Evolutionary conservation across 257 asterid genomes (phyloP).

Genomic region (Nicotiana otophora): DNA sequence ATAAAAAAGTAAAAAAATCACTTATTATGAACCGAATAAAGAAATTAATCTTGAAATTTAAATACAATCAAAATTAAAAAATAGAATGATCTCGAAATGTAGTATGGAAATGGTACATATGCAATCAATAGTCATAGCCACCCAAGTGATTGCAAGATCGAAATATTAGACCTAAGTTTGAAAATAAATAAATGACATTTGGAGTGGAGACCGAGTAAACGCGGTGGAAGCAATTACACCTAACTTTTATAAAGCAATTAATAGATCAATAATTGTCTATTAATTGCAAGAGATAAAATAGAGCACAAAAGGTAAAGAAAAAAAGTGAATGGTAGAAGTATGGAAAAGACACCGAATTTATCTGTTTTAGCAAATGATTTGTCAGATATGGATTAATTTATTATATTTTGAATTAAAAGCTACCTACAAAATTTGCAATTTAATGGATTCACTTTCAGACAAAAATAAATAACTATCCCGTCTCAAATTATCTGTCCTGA

Average conservation of each 20-base stretch:
- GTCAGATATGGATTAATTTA: not conserved
- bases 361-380: not conserved
- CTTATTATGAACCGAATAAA: too few species aligned
- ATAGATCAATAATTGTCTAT: not conserved
- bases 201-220: not conserved
- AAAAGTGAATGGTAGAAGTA: not conserved
- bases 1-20: too few species aligned
- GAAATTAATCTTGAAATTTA: not conserved
- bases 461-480: not conserved
- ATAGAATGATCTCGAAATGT: not conserved
- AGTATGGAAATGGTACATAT: not conserved
- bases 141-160: not conserved
- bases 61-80: not conserved
- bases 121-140: not conserved
- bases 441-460: not conserved
- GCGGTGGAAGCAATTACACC: not conserved
- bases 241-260: not conserved
- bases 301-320: not conserved
- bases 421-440: not conserved
- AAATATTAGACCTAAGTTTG: too few species aligned
- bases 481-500: too few species aligned
- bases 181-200: not conserved
- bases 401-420: not conserved
- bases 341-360: not conserved
- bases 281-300: not conserved